Conservation (phyloP, 78 protist genomes). For the Dictyostelium purpureum region DNA sequence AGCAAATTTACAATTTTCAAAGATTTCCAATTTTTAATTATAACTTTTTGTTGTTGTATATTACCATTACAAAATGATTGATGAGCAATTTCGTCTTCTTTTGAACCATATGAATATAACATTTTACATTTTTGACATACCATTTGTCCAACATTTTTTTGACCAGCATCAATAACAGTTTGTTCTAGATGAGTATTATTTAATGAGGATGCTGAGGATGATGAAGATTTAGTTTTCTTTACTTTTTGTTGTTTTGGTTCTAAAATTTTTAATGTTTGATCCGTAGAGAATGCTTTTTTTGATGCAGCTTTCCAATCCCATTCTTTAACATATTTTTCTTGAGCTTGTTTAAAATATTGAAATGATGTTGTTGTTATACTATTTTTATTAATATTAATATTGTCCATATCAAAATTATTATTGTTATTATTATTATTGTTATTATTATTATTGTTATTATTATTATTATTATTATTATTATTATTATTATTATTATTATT, state of each 20-base stretch:
- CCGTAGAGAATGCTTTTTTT: not conserved
- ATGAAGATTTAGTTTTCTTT: not conserved
- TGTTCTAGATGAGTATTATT: conserved; percentile 24
- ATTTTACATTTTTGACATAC: conserved; percentile 62
- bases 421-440: too few relatives aligned
- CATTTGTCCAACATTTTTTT: conserved; percentile 36
- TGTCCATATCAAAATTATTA: not conserved
- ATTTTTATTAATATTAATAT: not conserved
- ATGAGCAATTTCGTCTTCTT: conserved; percentile 62
- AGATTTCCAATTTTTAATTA: conserved; percentile 2
- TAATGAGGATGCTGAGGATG: not conserved
- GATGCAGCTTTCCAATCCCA: conserved; percentile 77
- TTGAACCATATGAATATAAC: conserved; percentile 28
- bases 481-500: not conserved
- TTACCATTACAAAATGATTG: conserved; percentile 12
- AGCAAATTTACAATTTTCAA: conserved; percentile 8
- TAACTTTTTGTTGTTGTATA: conserved; percentile 34
- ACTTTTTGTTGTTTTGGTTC: not conserved
- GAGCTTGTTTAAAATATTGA: not conserved
- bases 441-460: too few relatives aligned
- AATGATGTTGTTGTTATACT: not conserved
- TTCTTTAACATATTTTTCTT: conserved; percentile 1
- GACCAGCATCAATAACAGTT: conserved; percentile 60
- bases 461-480: not conserved
- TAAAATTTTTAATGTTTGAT: conserved; percentile 2